Conservation (phyloP, 805 yeast species). For the Saccharomycopsis olivae region DNA sequence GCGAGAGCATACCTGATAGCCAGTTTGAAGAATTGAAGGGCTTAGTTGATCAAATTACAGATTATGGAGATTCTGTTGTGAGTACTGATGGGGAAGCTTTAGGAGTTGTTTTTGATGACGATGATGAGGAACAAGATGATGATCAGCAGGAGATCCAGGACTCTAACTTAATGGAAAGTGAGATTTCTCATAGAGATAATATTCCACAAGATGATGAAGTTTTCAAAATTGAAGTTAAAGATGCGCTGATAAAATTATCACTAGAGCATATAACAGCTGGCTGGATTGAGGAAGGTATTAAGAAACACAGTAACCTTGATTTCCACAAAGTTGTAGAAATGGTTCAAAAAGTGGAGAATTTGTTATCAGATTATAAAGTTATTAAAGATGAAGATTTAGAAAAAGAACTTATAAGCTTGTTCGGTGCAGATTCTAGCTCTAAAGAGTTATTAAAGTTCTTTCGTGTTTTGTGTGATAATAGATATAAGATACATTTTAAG, state of each 20-base stretch:
- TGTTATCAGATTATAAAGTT: conserved; percentile 29
- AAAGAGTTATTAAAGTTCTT: background rate
- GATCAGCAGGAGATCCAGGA: conserved; percentile 32
- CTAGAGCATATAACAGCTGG: no score
- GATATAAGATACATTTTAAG: conserved; percentile 45
- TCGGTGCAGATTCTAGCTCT: background rate
- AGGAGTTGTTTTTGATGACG: no score
- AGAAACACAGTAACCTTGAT: no score
- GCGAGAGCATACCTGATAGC: background rate
- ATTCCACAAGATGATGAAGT: conserved; percentile 25
- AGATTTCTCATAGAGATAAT: conserved; percentile 25
- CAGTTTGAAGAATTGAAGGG: conserved; percentile 25
- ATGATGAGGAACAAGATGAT: conserved; percentile 16
- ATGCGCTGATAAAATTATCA: no score
- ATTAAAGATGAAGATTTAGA: conserved; percentile 21
- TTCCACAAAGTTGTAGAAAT: conserved; percentile 30
- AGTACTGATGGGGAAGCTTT: no score
- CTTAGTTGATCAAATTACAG: conserved; percentile 39
- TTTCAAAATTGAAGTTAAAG: no score
- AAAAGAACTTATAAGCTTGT: conserved; percentile 1
- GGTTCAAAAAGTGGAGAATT: conserved; percentile 28
- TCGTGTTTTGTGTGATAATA: conserved; percentile 30
- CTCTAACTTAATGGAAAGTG: conserved; percentile 19
- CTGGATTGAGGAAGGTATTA: no score
- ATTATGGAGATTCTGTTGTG: conserved; percentile 32